Percentiles rank a stretch among this genome's conserved stretches.
Evolutionary conservation across 2,329 filamentous ascomycete genomes (phyloP).

Genomic region (Trichoderma polysporum): DNA sequence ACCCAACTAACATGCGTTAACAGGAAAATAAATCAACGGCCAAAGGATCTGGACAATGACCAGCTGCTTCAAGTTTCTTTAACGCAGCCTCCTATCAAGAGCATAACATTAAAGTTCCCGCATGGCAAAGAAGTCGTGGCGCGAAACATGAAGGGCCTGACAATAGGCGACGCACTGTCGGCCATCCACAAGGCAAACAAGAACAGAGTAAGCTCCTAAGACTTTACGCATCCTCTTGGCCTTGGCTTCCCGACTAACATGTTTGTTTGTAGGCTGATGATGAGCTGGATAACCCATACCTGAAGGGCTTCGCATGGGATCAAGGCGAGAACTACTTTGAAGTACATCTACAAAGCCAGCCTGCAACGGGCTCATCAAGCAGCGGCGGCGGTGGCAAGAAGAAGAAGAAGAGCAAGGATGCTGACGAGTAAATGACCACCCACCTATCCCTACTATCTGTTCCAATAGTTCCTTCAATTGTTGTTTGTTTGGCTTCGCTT

Average conservation of each 20-base stretch:
- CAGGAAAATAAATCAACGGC: slow-evolving; percentile 93
- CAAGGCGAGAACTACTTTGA: slow-evolving; percentile 86
- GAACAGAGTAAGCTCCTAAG: slow-evolving; percentile 71
- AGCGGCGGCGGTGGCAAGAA: slow-evolving; percentile 60
- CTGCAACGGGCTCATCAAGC: slow-evolving; percentile 41
- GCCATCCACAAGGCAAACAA: slow-evolving; percentile 96
- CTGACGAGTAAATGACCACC: slow-evolving; percentile 38
- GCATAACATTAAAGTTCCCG: slow-evolving; percentile 90
- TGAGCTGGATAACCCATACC: slow-evolving; percentile 82
- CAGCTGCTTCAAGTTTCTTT: slow-evolving; percentile 79
- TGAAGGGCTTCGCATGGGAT: slow-evolving; percentile 95
- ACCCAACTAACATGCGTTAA: not conserved
- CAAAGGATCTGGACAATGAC: slow-evolving; percentile 75
- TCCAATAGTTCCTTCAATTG: slow-evolving; percentile 42
- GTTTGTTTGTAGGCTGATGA: slow-evolving; percentile 70
- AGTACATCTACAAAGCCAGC: slow-evolving; percentile 78
- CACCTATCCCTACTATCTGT: slow-evolving; percentile 36
- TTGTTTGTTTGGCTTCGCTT: slow-evolving; percentile 40
- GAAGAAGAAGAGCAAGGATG: slow-evolving; percentile 66
- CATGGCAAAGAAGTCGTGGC: slow-evolving; percentile 81
- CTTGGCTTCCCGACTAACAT: slow-evolving; percentile 6
- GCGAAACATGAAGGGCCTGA: slow-evolving; percentile 90
- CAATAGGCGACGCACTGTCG: slow-evolving; percentile 94
- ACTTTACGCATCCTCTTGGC: not conserved
- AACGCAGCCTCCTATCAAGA: slow-evolving; percentile 81